Conservation (phyloP, 1,284 basidiomycete species). For the Ganoderma lucidum region DNA sequence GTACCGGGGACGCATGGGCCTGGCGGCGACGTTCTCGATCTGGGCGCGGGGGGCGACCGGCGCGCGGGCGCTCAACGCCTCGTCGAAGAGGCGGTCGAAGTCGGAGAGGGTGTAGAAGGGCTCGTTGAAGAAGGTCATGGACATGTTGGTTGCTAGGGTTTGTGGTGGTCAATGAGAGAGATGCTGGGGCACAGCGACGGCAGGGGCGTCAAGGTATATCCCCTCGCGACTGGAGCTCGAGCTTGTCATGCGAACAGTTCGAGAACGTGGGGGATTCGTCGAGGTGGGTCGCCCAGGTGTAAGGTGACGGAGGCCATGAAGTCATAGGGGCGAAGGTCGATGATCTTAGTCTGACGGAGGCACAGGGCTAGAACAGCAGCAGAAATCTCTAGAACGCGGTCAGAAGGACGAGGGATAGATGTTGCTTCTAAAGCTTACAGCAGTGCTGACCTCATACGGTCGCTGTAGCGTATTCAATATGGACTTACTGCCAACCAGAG, state of each 20-base stretch:
- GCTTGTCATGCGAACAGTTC: neutral
- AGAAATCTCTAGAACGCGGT: conserved; percentile 2
- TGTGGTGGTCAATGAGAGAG: neutral
- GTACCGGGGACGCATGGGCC: conserved; percentile 39
- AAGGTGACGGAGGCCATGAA: neutral
- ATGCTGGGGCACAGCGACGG: neutral
- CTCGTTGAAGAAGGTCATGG: conserved; percentile 45
- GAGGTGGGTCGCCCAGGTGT: neutral
- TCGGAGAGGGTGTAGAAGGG: conserved; percentile 40
- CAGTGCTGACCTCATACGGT: neutral
- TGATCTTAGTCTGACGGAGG: neutral
- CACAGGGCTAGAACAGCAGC: neutral
- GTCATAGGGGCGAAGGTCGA: neutral
- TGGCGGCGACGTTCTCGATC: conserved; percentile 13
- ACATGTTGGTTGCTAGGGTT: neutral
- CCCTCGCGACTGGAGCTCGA: neutral
- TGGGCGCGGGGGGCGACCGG: conserved; percentile 14
- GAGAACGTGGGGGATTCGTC: neutral
- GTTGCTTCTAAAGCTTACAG: neutral
- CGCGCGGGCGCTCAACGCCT: conserved; percentile 44
- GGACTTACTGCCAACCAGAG: too few relatives aligned
- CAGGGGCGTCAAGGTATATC: neutral
- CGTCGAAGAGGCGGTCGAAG: conserved; percentile 56
- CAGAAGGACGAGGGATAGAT: neutral
- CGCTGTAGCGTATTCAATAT: too few relatives aligned